Evolutionary conservation across 306 rosid genomes (phyloP), one percentile per base, ranked within the genome.

Genomic region (Rosa lucieae): DNA sequence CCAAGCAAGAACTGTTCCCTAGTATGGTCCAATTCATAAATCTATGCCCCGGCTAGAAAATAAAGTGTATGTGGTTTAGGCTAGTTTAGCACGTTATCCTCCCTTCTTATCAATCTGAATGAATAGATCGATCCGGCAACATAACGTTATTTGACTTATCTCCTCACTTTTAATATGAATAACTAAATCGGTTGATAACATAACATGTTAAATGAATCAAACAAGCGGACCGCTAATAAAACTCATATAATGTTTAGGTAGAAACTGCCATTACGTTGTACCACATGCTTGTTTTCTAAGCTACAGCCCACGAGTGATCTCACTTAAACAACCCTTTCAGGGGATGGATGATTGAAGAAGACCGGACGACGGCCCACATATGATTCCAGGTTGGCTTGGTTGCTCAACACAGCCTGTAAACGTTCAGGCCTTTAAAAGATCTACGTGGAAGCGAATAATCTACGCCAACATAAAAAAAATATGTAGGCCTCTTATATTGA

Each of bases 341-440:
- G 8, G 48, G 46, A 66, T 2, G 40, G 14, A 77, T 71, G 58
- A 77, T 71, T 76, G 69, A 42, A 32, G 63, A 20, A 43, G 74
- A 74, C 43, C 69, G 10, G 69, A 43, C 69, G 69, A 14, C 69
- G 43, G 74, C 63, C 81, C 79, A 80, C 62, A 81, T 73, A 86
- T 42, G 70, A 83, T 72, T 66, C 84, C 86, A 77, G 77, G 90
- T 84, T 84, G 87, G 87, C 84, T 15, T 48, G 79, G 83, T 76
- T 78, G 61, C 10, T 70, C 71, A 70, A 80, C 85, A 81, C 91
- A 86, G 89, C 87, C 91, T 89, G 93, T 82, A 85, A 74, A 53
- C 10, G 44, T 14, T 49, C 53, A 35, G 37, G 40, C 53, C 35
- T 76, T 69, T 21, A 43, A 61, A 74, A 46, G 43, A 35, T 53